Evolutionary conservation across 2,329 filamentous ascomycete genomes (phyloP).

Genomic region (Chrysoporthe cubensis): DNA sequence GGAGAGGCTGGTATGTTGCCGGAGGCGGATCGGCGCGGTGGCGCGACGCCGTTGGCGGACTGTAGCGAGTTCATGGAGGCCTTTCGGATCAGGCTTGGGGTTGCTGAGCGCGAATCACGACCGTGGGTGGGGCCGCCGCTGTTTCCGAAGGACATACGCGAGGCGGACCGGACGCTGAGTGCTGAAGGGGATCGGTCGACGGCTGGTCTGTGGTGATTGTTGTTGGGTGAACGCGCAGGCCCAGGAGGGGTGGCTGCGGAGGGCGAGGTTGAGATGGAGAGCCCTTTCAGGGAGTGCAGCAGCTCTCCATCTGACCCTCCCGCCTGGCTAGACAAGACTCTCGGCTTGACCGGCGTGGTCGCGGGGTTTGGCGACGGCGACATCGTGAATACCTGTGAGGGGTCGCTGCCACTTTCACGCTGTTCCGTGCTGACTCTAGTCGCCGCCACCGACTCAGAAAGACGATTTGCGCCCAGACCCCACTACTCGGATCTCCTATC

Average conservation of each 20-base stretch:
- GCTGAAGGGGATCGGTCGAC: constrained; percentile 45
- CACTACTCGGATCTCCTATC: not conserved
- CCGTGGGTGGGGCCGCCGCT: constrained; percentile 34
- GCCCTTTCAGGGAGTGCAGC: constrained; percentile 48
- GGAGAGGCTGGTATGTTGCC: constrained; percentile 48
- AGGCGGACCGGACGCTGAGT: constrained; percentile 41
- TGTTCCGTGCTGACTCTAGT: not conserved
- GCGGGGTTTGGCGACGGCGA: constrained; percentile 20
- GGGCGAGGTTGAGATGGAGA: constrained; percentile 46
- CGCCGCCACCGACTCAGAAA: not conserved
- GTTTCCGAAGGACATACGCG: constrained; percentile 47
- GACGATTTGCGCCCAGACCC: not conserved
- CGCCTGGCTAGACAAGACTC: constrained; percentile 16
- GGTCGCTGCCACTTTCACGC: not conserved
- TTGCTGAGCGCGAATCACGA: constrained; percentile 50
- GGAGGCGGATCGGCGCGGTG: constrained; percentile 54
- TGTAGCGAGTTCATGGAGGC: constrained; percentile 61
- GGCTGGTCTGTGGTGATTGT: constrained; percentile 41
- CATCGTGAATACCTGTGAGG: constrained; percentile 19
- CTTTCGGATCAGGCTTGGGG: constrained; percentile 58
- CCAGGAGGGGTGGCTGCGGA: constrained; percentile 18
- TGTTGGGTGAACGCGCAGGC: constrained; percentile 36
- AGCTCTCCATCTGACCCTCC: constrained; percentile 37
- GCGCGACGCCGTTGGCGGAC: constrained; percentile 49
- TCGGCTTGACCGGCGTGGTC: constrained; percentile 30